phyloP scores from a whole-genome alignment of 2,329 filamentous ascomycete genomes.

The Hymenoscyphus fraxineus region DNA sequence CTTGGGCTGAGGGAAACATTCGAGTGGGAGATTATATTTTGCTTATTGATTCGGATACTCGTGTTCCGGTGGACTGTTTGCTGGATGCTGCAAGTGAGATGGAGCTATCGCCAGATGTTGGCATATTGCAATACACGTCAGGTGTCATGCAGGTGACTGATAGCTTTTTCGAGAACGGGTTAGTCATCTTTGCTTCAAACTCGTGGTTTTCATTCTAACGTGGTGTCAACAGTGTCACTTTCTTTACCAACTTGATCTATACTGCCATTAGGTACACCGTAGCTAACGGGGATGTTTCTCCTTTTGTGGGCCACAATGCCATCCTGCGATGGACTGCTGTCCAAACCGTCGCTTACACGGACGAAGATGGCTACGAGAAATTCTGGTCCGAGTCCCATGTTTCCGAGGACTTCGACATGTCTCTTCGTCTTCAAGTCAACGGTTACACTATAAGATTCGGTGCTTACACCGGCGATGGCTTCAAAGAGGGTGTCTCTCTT shows the following conservation, averaged over 20 bases:
- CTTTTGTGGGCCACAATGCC: slow-evolving; percentile 73
- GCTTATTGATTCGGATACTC: slow-evolving; percentile 65
- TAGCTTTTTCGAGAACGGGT: slow-evolving; percentile 68
- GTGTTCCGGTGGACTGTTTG: slow-evolving; percentile 64
- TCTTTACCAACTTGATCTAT: slow-evolving; percentile 76
- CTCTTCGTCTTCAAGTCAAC: slow-evolving; percentile 65
- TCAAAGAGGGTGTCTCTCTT: slow-evolving; percentile 69
- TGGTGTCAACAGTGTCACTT: slow-evolving; percentile 48
- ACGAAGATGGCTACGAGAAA: slow-evolving; percentile 50
- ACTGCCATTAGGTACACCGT: slow-evolving; percentile 68
- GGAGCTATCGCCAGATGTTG: slow-evolving; percentile 65
- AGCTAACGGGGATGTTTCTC: slow-evolving; percentile 64
- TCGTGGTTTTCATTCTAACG: background rate
- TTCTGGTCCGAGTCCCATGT: slow-evolving; percentile 75
- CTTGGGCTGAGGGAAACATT: slow-evolving; percentile 58
- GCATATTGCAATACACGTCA: slow-evolving; percentile 69
- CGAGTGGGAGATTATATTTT: slow-evolving; percentile 61
- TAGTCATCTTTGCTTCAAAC: background rate
- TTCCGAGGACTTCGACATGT: slow-evolving; percentile 75
- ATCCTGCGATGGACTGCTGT: slow-evolving; percentile 66
- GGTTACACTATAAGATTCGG: slow-evolving; percentile 67
- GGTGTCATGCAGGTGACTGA: slow-evolving; percentile 73
- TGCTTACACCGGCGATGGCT: slow-evolving; percentile 64
- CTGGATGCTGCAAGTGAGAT: slow-evolving; percentile 70
- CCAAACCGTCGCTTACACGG: slow-evolving; percentile 52